Base-by-base conservation (phyloP, 2,329 filamentous ascomycete genomes). In the Epichloe festucae region DNA sequence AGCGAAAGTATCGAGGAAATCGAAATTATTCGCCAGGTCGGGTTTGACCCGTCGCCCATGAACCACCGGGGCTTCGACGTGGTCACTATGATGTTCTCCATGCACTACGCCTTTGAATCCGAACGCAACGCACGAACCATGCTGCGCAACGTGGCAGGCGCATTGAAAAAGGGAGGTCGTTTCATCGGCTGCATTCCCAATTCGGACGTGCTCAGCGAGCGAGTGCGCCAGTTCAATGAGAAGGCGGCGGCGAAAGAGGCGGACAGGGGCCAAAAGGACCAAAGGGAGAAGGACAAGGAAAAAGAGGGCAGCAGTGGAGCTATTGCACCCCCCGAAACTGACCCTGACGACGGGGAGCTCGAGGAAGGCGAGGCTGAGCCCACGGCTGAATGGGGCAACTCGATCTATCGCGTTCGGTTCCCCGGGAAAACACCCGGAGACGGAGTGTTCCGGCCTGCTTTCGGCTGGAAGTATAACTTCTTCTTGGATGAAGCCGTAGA, bases 21-120 rank as follows among this genome's bases (percentile, higher is more conserved):
- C 44, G 81, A 84, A 14, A 85, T 96, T 58, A 76, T 98, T 48
- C 79, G 79, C 47, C 80, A 95, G 52, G 89, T 98, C 34, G 93
- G 93, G 21, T 95, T 95, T 59, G 87, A 95, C 62, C 74, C 78
- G 0, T 84, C 83, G 72, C 60, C 87, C 73, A 70, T 86, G 81
- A 67, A 82, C 55, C 81, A 81, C 50, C 85, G 85, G 51, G 90
- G 91, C 4, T 98, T 97, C 60, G 93, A 98, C 65, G 87, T 97
- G 42, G 91, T 98, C 56, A 89, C 85, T 63, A 95, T 95, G 81
- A 98, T 98, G 93, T 98, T 98, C 68, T 94, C 89, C 62, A 93
- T 98, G 82, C 93, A 98, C 70, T 98, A 98, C 66, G 90, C 93
- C 5, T 98, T 97, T 60, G 93, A 97, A 72, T 88, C 76, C 49